phyloP scores from a whole-genome alignment of 805 yeast species.

The Wickerhamomyces hampshirensis region DNA sequence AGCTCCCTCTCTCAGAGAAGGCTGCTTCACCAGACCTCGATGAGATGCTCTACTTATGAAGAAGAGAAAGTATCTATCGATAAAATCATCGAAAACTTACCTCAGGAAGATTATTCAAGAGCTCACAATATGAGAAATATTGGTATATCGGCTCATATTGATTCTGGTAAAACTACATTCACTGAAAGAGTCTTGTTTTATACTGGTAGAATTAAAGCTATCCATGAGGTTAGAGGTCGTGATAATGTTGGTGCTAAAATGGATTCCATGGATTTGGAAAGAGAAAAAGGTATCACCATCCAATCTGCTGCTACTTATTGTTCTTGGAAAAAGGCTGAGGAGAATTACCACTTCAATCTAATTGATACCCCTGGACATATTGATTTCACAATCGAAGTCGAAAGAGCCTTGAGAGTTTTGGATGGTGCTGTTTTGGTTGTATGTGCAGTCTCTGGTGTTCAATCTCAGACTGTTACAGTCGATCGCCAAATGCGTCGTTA shows the following conservation, averaged over 20 bases:
- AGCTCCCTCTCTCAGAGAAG: slow-evolving; percentile 18
- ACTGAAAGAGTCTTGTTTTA: slow-evolving; percentile 95
- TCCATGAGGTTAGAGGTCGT: slow-evolving; percentile 94
- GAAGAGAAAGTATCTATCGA: slow-evolving; percentile 71
- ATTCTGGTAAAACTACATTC: slow-evolving; percentile 96
- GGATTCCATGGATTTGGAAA: slow-evolving; percentile 98
- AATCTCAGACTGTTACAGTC: slow-evolving; percentile 96
- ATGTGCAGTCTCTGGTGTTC: slow-evolving; percentile 98
- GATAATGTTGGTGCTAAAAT: slow-evolving; percentile 98
- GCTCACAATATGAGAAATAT: slow-evolving; percentile 76
- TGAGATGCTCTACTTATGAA: slow-evolving; percentile 47
- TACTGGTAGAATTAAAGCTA: slow-evolving; percentile 95
- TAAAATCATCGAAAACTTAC: slow-evolving; percentile 43
- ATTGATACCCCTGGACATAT: slow-evolving; percentile 99
- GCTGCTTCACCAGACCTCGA: slow-evolving; percentile 29
- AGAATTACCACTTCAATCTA: slow-evolving; percentile 80
- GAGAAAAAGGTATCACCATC: slow-evolving; percentile 98
- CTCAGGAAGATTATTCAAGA: slow-evolving; percentile 46
- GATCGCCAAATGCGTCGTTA: slow-evolving; percentile 99
- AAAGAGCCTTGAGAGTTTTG: slow-evolving; percentile 94
- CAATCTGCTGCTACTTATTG: slow-evolving; percentile 99
- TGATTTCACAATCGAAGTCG: slow-evolving; percentile 98
- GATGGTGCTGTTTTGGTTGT: slow-evolving; percentile 98
- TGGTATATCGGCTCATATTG: slow-evolving; percentile 97
- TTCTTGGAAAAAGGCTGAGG: slow-evolving; percentile 78